Evolutionary conservation across 768 basidiomycete genomes (phyloP), one percentile per base, ranked within the genome.

Genomic region (Leccinum incarnatum): DNA sequence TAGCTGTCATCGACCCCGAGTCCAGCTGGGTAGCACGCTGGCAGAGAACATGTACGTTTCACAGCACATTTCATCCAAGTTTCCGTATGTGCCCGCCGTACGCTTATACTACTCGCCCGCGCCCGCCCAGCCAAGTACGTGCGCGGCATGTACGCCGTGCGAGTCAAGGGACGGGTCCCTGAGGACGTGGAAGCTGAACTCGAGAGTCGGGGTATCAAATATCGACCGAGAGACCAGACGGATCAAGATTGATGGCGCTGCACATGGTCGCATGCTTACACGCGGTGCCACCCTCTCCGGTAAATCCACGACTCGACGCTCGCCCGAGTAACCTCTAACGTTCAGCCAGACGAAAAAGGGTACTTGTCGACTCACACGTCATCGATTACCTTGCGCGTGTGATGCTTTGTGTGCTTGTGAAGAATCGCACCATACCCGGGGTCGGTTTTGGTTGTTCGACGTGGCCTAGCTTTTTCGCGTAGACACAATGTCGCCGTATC

Each of bases 1-100:
- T 98, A 62, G 85, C 95, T 0, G 84, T 94, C 50, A 85, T 94
- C 47, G 85, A 91, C 66, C 89, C 95, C 2, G 87, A 91, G 65
- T 81, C 82, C 51, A 94, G 92, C 71, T 99, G 97, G 97, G 95
- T 98, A 6, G 91, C 92, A 7, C 83, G 91, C 64, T 99, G 95
- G 95, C 95, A 99, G 74, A 78, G 96, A 71, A 93, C 89, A 64
- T 85, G 96, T 95, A 65, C 62, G 88, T 81, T 19, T 42, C 11
- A 17, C 40, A 42, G 40, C n/a, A 12, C n/a, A n/a, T 36, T 36
- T 32, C 32, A 32, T 17, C 15, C 37, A n/a, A 8, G 17, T 17
- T 40, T 4, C 4, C 9, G 17, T 15, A n/a, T 45, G 47, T 23
- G 52, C 45, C 51, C 51, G 53, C 45, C 37, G n/a, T 57, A 12